phyloP scores from a whole-genome alignment of 192 early-diverging fungal species.

The Spinellus fusiger region DNA sequence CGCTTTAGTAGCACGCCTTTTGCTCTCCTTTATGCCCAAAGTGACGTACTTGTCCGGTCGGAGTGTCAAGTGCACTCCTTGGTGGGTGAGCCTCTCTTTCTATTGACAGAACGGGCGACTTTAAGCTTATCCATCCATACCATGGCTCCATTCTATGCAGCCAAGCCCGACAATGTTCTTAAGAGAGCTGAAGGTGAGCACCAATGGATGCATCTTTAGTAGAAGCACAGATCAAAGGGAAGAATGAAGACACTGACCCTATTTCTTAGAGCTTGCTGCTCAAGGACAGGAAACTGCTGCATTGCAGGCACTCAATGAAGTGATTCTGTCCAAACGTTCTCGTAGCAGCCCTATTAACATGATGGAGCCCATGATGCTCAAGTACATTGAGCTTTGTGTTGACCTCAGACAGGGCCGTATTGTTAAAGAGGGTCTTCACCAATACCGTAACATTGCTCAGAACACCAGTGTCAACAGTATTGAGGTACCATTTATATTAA shows the following conservation, averaged over 20 bases:
- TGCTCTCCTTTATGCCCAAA: not conserved
- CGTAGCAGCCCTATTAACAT: conserved; percentile 70
- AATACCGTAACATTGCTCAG: conserved; percentile 98
- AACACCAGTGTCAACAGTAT: conserved; percentile 87
- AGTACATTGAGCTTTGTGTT: conserved; percentile 89
- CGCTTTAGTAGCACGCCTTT: not conserved
- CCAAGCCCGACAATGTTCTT: conserved; percentile 78
- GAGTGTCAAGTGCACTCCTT: not conserved
- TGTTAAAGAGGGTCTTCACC: conserved; percentile 91
- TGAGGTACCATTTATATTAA: conserved; percentile 45
- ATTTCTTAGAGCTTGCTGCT: conserved; percentile 63
- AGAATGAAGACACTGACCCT: not conserved
- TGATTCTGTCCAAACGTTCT: conserved; percentile 85
- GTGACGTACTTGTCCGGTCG: too few species aligned
- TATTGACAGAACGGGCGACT: too few species aligned
- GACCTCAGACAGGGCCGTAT: conserved; percentile 82
- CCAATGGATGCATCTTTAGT: too few species aligned
- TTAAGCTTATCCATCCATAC: conserved; percentile 7
- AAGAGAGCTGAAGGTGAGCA: conserved; percentile 77
- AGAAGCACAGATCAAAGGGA: not conserved
- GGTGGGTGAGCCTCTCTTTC: too few species aligned
- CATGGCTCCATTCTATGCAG: conserved; percentile 50
- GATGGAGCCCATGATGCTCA: conserved; percentile 91
- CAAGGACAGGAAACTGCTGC: conserved; percentile 82
- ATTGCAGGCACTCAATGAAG: conserved; percentile 84